These are phyloP conservation scores for Hippophae gyantsensis DNA, from an alignment of 306 rosid species.

Conservation along the genomic window DNA sequence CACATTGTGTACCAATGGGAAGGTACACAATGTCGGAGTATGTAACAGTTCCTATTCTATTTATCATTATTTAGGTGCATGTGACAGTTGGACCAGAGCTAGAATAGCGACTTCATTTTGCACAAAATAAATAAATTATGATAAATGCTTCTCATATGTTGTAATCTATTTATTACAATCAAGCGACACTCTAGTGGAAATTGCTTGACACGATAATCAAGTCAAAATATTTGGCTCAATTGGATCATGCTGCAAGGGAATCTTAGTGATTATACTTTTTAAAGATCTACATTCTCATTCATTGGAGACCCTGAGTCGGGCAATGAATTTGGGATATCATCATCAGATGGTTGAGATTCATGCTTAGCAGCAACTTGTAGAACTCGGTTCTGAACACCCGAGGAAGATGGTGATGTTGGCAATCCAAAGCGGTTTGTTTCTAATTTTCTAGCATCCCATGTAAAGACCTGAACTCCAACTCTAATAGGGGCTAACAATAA, in stretches of 20 bases:
- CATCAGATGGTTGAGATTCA: slow-evolving; percentile 84
- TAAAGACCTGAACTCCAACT: slow-evolving; percentile 61
- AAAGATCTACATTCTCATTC: slow-evolving; percentile 42
- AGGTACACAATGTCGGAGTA: no score
- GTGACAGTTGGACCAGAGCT: no score
- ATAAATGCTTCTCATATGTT: no score
- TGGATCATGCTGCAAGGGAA: not conserved
- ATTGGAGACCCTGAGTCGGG: slow-evolving; percentile 38
- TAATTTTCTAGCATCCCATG: slow-evolving; percentile 88
- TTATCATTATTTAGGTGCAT: no score
- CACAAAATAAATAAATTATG: no score
- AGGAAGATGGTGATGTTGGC: slow-evolving; percentile 91
- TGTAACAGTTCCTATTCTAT: no score
- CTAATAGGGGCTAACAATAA: slow-evolving; percentile 56
- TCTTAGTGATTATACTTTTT: slow-evolving; percentile 31
- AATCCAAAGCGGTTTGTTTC: slow-evolving; percentile 72
- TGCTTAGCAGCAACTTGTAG: slow-evolving; percentile 96
- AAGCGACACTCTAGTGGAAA: no score
- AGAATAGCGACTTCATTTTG: no score
- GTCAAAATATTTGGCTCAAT: no score
- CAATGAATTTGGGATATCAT: slow-evolving; percentile 43
- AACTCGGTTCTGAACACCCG: slow-evolving; percentile 80
- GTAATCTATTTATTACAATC: no score
- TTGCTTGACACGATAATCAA: no score
- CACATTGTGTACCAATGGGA: no score